A percentile compares a stretch with the other conserved stretches of the same genome.
These are phyloP conservation scores for Kodamaea restingae DNA, from an alignment of 805 yeast species.

Conservation along the genomic window DNA sequence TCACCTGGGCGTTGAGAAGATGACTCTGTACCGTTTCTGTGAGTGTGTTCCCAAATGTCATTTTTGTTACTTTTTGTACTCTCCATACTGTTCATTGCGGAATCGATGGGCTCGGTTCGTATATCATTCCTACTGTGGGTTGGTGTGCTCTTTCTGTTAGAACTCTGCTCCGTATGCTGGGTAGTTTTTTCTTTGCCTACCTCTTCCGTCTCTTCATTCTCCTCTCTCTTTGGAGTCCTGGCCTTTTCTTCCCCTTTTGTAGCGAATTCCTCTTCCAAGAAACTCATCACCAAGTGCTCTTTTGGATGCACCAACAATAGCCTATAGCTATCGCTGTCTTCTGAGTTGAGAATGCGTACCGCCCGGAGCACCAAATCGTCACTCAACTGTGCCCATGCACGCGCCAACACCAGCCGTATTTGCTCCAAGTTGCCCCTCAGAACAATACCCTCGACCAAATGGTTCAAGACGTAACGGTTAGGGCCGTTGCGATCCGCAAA, in stretches of 20 bases:
- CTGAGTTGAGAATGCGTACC: neutral
- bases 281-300: conserved; percentile 1
- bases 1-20: no score
- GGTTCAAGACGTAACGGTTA: conserved; percentile 11
- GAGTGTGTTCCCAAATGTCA: no score
- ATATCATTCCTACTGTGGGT: no score
- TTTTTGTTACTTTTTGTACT: no score
- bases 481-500: conserved; percentile 7
- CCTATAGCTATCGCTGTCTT: conserved; percentile 1
- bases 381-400: conserved; percentile 7
- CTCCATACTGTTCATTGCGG: no score
- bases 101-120: no score
- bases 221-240: no score
- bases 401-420: conserved; percentile 2
- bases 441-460: conserved; percentile 7
- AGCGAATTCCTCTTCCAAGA: neutral
- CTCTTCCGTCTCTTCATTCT: no score
- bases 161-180: no score
- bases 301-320: neutral
- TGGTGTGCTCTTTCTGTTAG: no score
- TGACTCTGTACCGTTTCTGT: no score
- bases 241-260: neutral
- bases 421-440: neutral
- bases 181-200: no score
- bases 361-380: conserved; percentile 6